Percentiles rank a stretch among this genome's conserved stretches.
These are phyloP conservation scores for Mimosa bimucronata DNA, from an alignment of 306 rosid species.

Conservation along the genomic window DNA sequence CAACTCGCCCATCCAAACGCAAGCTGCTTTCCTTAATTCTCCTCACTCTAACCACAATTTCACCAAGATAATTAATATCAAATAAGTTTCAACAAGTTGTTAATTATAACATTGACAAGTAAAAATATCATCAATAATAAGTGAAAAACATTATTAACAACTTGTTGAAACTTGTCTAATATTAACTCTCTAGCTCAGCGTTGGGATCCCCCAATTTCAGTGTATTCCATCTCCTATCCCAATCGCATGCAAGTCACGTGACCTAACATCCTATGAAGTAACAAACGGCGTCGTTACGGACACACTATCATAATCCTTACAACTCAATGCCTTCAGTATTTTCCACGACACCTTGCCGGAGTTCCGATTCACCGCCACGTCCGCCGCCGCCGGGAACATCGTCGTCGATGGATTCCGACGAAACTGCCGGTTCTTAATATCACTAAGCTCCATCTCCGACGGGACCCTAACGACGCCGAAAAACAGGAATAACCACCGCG, in stretches of 20 bases:
- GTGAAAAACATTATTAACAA: too few relatives aligned
- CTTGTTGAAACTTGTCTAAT: too few relatives aligned
- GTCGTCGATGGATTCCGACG: conserved; percentile 54
- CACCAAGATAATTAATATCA: too few relatives aligned
- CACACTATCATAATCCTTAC: conserved; percentile 75
- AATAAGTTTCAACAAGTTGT: too few relatives aligned
- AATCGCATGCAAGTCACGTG: conserved; percentile 40
- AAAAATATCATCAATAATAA: too few relatives aligned
- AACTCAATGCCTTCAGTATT: conserved; percentile 78
- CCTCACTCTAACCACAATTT: too few relatives aligned
- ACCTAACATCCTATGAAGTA: conserved; percentile 30
- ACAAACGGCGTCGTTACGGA: conserved; percentile 70
- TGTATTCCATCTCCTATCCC: not conserved
- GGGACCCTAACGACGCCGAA: conserved; percentile 73
- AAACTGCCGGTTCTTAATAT: conserved; percentile 72
- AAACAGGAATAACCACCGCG: conserved; percentile 68
- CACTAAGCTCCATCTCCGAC: conserved; percentile 82
- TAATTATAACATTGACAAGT: too few relatives aligned
- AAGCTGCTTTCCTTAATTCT: not conserved
- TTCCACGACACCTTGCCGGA: conserved; percentile 77
- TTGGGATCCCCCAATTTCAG: too few relatives aligned
- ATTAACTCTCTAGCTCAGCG: too few relatives aligned
- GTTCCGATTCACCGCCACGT: conserved; percentile 43
- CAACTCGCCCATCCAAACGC: too few relatives aligned
- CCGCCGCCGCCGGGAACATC: conserved; percentile 44